Evolutionary conservation across 371 early-diverging fungal genomes (phyloP), one percentile per base, ranked within the genome.

Genomic region (Mucor irregularis): DNA sequence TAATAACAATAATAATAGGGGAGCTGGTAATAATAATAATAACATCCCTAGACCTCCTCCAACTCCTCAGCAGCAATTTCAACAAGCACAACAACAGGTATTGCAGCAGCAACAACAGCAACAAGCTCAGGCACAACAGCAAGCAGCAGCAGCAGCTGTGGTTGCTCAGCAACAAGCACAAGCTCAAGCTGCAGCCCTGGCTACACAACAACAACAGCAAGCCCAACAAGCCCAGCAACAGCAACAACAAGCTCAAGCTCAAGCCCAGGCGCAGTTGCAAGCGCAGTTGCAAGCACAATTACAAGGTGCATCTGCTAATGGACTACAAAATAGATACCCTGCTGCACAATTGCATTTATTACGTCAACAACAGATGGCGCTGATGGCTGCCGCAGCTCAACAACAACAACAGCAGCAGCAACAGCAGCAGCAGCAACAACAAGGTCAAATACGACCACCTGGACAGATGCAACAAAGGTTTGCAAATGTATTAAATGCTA

Each of bases 291-390:
- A 56, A 35, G 30, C 61, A 11, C 61, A 57, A 52, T 35, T 58
- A n/a, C n/a, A n/a, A 16, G 44, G 43, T 29, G 44, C 46, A 52
- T n/a, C n/a, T n/a, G 47, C 69, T 46, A 49, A 35, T 45, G 17
- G 59, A 45, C 25, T 61, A 50, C 53, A 62, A 40, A 59, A 65
- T 58, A 53, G 77, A 69, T 72, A 62, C 67, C 71, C 80, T 57
- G 57, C 77, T 61, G 71, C 80, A 22, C 82, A 78, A 54, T 61
- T 76, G 35, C 77, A 75, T 11, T 64, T 77, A 40, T 49, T 73
- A 11, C 71, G 79, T 50, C 70, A 73, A 24, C 79, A 77, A 49
- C 78, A 74, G 29, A 60, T 75, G 63, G 67, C 61, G 14, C 49
- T 71, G 10, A 68, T 68, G 57, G 63, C 64, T 26, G 69, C 69